These are phyloP conservation scores for Crithidia brevicula DNA, from an alignment of 208 protist genomes.

Conservation along the genomic window DNA sequence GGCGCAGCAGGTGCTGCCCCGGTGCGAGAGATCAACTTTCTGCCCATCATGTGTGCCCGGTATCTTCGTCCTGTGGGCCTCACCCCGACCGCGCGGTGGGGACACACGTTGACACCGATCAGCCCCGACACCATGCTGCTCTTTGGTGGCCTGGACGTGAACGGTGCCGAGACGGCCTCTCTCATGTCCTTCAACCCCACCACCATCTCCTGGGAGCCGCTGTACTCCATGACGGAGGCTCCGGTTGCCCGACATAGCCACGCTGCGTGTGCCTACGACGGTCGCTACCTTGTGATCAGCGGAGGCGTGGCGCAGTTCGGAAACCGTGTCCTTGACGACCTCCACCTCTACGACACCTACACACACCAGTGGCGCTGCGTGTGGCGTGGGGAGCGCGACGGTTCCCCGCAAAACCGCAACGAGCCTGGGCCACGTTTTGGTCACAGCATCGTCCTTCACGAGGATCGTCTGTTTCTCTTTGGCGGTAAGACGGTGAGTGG, in stretches of 20 bases:
- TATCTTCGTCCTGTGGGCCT: constrained; percentile 71
- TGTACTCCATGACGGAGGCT: constrained; percentile 29
- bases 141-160: constrained; percentile 71
- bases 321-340: constrained; percentile 46
- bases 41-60: constrained; percentile 83
- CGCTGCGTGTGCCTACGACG: constrained; percentile 71
- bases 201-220: constrained; percentile 75
- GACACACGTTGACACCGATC: constrained; percentile 75
- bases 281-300: constrained; percentile 70
- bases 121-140: constrained; percentile 45
- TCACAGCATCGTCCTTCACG: constrained; percentile 72
- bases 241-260: constrained; percentile 69
- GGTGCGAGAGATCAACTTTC: constrained; percentile 71
- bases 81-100: constrained; percentile 63
- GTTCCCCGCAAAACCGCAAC: constrained; percentile 44
- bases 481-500: constrained; percentile 58
- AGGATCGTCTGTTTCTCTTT: constrained; percentile 78
- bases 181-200: constrained; percentile 69
- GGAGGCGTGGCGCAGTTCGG: constrained; percentile 55
- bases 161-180: constrained; percentile 40
- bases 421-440: constrained; percentile 71
- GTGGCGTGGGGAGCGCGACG: constrained; percentile 39
- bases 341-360: constrained; percentile 66
- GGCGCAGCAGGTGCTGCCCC: background rate
- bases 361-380: constrained; percentile 70